phyloP scores from a whole-genome alignment of 2,329 filamentous ascomycete genomes.

The Dryadomyces quercivorus region DNA sequence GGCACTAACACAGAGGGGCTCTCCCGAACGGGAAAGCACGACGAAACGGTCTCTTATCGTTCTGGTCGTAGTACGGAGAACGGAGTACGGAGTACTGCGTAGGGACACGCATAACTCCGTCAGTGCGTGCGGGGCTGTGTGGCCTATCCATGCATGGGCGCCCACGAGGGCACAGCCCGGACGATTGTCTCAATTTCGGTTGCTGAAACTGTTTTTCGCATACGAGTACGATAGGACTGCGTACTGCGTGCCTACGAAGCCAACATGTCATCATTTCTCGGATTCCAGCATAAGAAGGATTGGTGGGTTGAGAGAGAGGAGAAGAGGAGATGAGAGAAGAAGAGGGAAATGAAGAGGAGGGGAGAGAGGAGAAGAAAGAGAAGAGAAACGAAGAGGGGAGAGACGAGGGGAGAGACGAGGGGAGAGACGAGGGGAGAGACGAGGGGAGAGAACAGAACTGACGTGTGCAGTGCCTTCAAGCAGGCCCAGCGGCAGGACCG shows the following conservation, averaged over 20 bases:
- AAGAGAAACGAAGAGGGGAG: neutral
- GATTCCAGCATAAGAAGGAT: slow-evolving; percentile 8
- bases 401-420: neutral
- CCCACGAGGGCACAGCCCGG: no score
- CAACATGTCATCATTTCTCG: slow-evolving; percentile 10
- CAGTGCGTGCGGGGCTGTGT: no score
- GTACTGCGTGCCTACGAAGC: neutral
- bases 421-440: neutral
- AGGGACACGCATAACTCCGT: no score
- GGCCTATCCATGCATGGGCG: no score
- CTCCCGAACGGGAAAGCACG: no score
- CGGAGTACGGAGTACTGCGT: no score
- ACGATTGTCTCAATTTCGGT: no score
- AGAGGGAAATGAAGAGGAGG: neutral
- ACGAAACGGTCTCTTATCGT: no score
- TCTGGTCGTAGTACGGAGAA: no score
- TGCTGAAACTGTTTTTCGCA: neutral
- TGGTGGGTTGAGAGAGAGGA: slow-evolving; percentile 6
- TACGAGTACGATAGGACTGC: neutral
- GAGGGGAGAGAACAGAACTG: slow-evolving; percentile 12
- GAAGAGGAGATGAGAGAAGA: neutral
- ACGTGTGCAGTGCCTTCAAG: slow-evolving; percentile 57
- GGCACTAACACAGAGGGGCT: no score
- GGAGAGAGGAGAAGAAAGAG: neutral
- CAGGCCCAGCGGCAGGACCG: slow-evolving; percentile 60